Evolutionary conservation across 495 filamentous ascomycete species (phyloP), one percentile per base, ranked within the genome.

Genomic region (Neurospora pannonica): DNA sequence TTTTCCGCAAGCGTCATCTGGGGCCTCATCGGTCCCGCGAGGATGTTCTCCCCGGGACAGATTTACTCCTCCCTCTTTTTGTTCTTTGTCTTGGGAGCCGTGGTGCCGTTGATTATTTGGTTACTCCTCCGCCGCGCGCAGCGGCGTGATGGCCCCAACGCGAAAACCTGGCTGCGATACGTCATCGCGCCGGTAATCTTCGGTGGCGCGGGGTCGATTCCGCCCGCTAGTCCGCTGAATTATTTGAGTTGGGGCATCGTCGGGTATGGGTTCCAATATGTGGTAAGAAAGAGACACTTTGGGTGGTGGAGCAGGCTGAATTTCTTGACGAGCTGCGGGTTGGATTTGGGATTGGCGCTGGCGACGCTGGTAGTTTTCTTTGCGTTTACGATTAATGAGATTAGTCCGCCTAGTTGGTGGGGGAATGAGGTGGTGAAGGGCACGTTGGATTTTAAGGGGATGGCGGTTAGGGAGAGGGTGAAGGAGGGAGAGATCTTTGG

Each of bases 1-100:
- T 93, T 91, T 76, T 89, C 89, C 13, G 86, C 88, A 0, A 92
- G 90, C 15, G 85, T 92, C 1, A 91, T 92, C 37, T 93, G 90
- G 90, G 91, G 91, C 40, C 87, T 90, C 31, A 85, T 92, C 72
- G 90, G 91, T 5, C 91, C 91, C 0, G 85, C 84, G 0, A 88
- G 89, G 70, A 88, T 91, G 73, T 93, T 92, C 80, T 89, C 89
- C n/a, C 88, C 89, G 0, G 90, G 90, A 5, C 86, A 90, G 72
- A 89, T 91, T 70, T 93, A 93, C 81, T 86, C 88, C 1, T 85
- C 86, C 8, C 84, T 93, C 24, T 86, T 92, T 8, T 83, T 87
- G 80, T 92, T 91, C 83, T 92, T 92, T 81, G 78, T 86, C 72
- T 75, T 88, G 24, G 91, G 91, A 36, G 88, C 89, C 7, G 72